Evolutionary conservation across 192 early-diverging fungal species (phyloP).

Genomic region (Backusella australiensis): DNA sequence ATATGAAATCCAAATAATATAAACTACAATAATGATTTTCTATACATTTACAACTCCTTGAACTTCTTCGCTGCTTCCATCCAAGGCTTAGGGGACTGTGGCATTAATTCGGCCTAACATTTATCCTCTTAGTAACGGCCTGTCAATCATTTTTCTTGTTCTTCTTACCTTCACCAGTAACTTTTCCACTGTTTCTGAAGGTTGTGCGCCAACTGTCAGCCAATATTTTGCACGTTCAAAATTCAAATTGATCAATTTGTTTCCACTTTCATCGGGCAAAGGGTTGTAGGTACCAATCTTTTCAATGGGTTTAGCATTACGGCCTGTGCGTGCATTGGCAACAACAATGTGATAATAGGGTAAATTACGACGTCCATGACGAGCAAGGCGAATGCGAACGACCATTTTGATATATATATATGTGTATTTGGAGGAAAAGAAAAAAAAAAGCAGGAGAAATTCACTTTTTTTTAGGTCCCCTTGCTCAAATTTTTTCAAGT

Average conservation of each 20-base stretch:
- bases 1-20: constrained; percentile 1
- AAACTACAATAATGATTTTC: constrained; percentile 2
- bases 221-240: constrained; percentile 94
- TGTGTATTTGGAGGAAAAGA: not conserved
- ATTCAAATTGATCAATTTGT: constrained; percentile 86
- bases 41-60: constrained; percentile 11
- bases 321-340: constrained; percentile 72
- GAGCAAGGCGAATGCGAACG: constrained; percentile 85
- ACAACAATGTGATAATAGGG: constrained; percentile 96
- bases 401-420: constrained; percentile 47
- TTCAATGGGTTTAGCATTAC: constrained; percentile 90
- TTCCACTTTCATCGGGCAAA: constrained; percentile 67
- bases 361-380: constrained; percentile 84
- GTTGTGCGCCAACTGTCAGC: constrained; percentile 96
- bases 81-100: constrained; percentile 37
- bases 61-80: constrained; percentile 24
- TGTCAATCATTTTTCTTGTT: not conserved
- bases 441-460: not conserved
- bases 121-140: not conserved
- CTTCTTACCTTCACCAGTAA: constrained; percentile 75
- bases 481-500: not conserved
- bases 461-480: not conserved
- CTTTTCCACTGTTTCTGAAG: constrained; percentile 84
- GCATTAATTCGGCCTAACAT: constrained; percentile 33
- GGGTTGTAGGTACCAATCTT: constrained; percentile 91